phyloP scores from a whole-genome alignment of 2,329 filamentous ascomycete genomes.

The Elsinoe australis region DNA sequence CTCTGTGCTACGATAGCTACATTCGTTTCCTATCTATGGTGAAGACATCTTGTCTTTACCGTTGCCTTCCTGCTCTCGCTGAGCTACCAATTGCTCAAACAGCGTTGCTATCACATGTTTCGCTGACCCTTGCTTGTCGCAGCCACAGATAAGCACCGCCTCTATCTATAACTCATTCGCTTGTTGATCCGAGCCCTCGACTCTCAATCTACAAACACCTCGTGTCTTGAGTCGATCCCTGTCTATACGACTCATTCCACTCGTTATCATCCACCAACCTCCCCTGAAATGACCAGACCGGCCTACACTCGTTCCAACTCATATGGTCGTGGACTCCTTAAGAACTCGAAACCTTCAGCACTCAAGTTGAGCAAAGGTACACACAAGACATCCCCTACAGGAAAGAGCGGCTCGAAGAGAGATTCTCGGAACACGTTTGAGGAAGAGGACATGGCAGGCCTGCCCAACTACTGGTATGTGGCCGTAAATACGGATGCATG shows the following conservation, averaged over 20 bases:
- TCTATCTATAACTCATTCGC: constrained; percentile 9
- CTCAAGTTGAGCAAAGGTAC: constrained; percentile 14
- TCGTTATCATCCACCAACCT: constrained; percentile 20
- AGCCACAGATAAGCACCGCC: constrained; percentile 12
- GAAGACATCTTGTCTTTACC: constrained; percentile 15
- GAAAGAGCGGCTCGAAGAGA: constrained; percentile 21
- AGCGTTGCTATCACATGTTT: neutral
- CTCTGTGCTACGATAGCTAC: neutral
- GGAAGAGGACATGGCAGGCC: constrained; percentile 46
- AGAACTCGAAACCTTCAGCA: constrained; percentile 7
- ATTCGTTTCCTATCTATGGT: neutral
- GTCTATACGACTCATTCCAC: constrained; percentile 5
- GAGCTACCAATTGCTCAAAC: neutral
- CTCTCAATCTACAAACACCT: constrained; percentile 15
- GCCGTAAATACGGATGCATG: neutral
- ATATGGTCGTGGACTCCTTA: constrained; percentile 15
- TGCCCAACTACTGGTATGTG: constrained; percentile 48
- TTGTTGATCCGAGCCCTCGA: constrained; percentile 4
- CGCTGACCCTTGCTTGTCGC: constrained; percentile 9
- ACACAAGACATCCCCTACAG: constrained; percentile 19
- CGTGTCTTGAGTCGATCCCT: constrained; percentile 13
- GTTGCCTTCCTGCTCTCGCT: neutral
- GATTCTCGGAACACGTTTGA: constrained; percentile 22
- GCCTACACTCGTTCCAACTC: constrained; percentile 15
- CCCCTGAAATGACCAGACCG: constrained; percentile 17